Evolutionary conservation across 345 rosid species (phyloP), one percentile per base, ranked within the genome.

Genomic region (Cardiospermum halicacabum): DNA sequence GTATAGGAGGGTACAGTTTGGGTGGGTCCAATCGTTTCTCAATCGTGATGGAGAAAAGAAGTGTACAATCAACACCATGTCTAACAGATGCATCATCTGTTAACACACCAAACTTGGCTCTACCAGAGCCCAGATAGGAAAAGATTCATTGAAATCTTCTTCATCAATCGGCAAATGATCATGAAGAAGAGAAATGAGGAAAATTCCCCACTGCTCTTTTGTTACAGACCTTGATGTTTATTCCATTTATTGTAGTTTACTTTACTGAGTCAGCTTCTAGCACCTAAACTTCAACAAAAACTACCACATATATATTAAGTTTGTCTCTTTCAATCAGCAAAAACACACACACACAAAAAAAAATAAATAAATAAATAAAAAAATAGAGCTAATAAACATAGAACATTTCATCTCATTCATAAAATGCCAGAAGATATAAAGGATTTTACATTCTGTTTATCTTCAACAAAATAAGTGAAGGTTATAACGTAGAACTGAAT

Each of bases 11-110:
- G 13, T 82, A 75, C 70, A 82, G 82, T 67, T 55, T 77, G 59
- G 78, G 81, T 58, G 87, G 82, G 15, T 87, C 89, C 15, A 79
- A 75, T 62, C 80, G 83, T 55, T 82, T 53, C 79, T 75, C 89
- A 2, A 76, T 76, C 16, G 68, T 67, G 53, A 58, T 67, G 0
- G 92, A 82, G 26, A 82, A 75, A 58, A 84, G 78, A 75, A 72
- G 49, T 21, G 66, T 71, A 57, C 77, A 72, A 24, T 67, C 74
- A 10, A 72, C 76, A 40, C 75, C 82, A 37, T 68, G 60, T 55
- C 73, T 75, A 15, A 57, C 80, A 7, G 83, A 84, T 54, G 74
- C 78, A 4, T 84, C 83, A 39, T 78, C 80, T 9, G 50, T 66
- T 50, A 74, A 70, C 37, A 5, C 75, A 69, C 84, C 80, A 66